phyloP scores from a whole-genome alignment of 1,284 basidiomycete species.

The Heimioporus punctisporus region DNA sequence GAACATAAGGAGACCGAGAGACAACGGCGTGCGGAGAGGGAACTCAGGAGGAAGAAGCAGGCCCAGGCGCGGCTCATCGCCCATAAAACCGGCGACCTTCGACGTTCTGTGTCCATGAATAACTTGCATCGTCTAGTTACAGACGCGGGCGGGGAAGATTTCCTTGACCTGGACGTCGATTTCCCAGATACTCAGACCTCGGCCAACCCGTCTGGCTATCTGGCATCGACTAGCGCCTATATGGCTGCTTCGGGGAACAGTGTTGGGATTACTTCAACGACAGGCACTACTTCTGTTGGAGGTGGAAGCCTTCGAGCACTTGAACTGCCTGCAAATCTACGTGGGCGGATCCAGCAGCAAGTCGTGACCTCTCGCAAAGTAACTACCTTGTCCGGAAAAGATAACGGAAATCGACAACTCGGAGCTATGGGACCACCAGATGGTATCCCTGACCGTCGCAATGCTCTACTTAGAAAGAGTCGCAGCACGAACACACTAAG shows the following conservation, averaged over 20 bases:
- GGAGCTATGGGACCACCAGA: conserved; percentile 69
- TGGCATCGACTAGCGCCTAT: conserved; percentile 62
- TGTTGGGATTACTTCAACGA: conserved; percentile 88
- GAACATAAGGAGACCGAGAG: conserved; percentile 50
- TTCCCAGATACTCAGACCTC: conserved; percentile 50
- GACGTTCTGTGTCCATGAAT: conserved; percentile 79
- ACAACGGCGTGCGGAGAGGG: conserved; percentile 43
- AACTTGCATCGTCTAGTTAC: conserved; percentile 63
- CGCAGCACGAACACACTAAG: conserved; percentile 78
- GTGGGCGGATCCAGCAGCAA: conserved; percentile 61
- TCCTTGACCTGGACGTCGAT: conserved; percentile 52
- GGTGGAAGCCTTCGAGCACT: conserved; percentile 44
- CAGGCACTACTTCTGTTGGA: conserved; percentile 80
- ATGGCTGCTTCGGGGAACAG: conserved; percentile 96
- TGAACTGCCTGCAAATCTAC: conserved; percentile 54
- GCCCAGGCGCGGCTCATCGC: conserved; percentile 39
- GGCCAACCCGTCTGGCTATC: conserved; percentile 69
- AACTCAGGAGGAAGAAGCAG: conserved; percentile 46
- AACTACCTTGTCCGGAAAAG: conserved; percentile 33
- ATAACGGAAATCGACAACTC: conserved; percentile 35
- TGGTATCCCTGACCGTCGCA: conserved; percentile 52
- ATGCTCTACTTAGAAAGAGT: conserved; percentile 63
- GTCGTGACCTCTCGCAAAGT: conserved; percentile 64
- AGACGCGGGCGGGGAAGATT: conserved; percentile 33
- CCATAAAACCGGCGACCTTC: conserved; percentile 58